Base-by-base conservation (phyloP, 495 filamentous ascomycete species). In the Aspergillus saccharolyticus region DNA sequence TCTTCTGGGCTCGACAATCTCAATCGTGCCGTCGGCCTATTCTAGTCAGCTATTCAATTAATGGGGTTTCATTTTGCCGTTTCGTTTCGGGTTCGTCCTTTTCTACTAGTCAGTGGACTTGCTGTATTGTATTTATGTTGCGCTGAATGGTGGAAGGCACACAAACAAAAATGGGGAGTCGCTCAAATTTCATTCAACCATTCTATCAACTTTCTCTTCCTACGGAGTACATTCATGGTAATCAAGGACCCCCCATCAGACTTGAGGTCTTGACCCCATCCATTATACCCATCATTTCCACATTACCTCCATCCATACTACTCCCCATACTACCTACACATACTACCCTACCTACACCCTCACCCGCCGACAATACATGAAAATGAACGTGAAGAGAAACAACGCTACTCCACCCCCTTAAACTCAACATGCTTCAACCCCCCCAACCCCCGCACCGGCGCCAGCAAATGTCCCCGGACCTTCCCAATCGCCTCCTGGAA, bases 71-170 rank as follows among this genome's bases (percentile, higher is more conserved):
- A 67, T 65, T 59, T 64, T 68, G 58, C 25, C 56, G 59, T 64
- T 59, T 17, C 50, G 57, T 55, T 66, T 68, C 63, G 59, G 58
- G 50, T 54, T 59, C 25, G 4, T 30, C 25, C 10, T 4, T 30
- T 10, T 30, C n/a, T n/a, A n/a, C n/a, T n/a, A n/a, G n/a, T n/a
- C n/a, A n/a, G n/a, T n/a, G n/a, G n/a, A n/a, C n/a, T n/a, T n/a
- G 70, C 55, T 78, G 75, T 78, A 78, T 61, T 70, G 72, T 77
- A 73, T 67, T 68, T 50, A 73, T 68, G n/a, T n/a, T n/a, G n/a
- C n/a, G n/a, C n/a, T n/a, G n/a, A n/a, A n/a, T n/a, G n/a, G n/a
- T n/a, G n/a, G n/a, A n/a, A n/a, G n/a, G 15, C 5, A 16, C 42
- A 19, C 17, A 16, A 44, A 44, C 42, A 44, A n/a, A 16, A 44